Evolutionary conservation across 202 grass and related monocot genomes (phyloP).

Genomic region (Schoenoplectus triqueter): DNA sequence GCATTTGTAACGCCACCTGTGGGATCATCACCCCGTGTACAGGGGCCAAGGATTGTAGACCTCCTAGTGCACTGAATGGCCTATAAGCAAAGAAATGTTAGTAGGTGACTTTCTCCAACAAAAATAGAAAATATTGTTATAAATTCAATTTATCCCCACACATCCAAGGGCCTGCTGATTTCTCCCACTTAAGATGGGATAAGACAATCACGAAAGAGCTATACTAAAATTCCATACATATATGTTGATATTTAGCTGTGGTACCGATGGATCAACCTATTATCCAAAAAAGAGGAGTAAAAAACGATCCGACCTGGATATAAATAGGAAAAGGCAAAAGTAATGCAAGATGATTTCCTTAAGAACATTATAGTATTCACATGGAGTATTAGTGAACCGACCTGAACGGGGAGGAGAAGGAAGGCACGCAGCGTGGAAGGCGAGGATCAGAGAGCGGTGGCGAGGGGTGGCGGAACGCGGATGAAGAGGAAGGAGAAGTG

Average conservation of each 20-base stretch:
- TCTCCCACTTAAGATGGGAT: neutral
- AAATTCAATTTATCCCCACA: too few species aligned
- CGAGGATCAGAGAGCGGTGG: constrained; percentile 28
- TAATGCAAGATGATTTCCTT: neutral
- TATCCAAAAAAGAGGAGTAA: too few species aligned
- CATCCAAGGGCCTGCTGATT: too few species aligned
- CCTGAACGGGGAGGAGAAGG: constrained; percentile 25
- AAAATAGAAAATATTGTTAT: too few species aligned
- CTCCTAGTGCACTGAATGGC: constrained; percentile 55
- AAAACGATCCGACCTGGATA: too few species aligned
- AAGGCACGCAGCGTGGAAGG: constrained; percentile 35
- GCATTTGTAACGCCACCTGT: constrained; percentile 65
- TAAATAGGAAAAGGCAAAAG: neutral
- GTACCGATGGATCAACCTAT: too few species aligned
- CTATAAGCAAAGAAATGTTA: constrained; percentile 33
- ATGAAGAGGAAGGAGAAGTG: constrained; percentile 41
- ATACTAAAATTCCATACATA: neutral
- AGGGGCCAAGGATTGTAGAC: constrained; percentile 59
- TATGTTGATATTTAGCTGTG: too few species aligned
- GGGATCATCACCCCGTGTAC: constrained; percentile 39
- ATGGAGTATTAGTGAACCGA: neutral
- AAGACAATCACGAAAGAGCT: neutral
- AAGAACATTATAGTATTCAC: neutral
- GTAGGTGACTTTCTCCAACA: too few species aligned
- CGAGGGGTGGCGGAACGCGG: neutral